Evolutionary conservation across 305 asterid species (phyloP).

Genomic region (Plantago coronopus): DNA sequence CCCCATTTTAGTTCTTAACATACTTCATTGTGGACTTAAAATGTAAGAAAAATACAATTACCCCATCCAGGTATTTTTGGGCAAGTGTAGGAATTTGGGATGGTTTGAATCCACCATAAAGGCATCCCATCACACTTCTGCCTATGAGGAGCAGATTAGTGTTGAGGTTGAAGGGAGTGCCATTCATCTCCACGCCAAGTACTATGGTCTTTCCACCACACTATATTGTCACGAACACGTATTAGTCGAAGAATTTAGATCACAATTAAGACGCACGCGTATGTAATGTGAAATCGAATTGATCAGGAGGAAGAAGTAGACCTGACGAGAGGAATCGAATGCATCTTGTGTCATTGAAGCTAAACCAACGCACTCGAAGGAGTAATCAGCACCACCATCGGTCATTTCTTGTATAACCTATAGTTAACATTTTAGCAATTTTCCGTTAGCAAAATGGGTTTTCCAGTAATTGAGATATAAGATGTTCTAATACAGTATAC

Average conservation of each 20-base stretch:
- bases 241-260: too few species aligned
- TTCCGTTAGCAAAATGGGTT: too few species aligned
- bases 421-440: neutral
- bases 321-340: conserved; percentile 47
- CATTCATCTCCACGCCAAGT: conserved; percentile 45
- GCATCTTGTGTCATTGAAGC: conserved; percentile 47
- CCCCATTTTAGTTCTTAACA: too few species aligned
- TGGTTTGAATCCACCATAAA: conserved; percentile 51
- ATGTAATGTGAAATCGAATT: too few species aligned
- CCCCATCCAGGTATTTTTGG: conserved; percentile 39
- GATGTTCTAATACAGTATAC: neutral
- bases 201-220: conserved; percentile 42
- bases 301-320: too few species aligned
- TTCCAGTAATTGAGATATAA: neutral
- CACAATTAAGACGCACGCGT: too few species aligned
- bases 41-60: too few species aligned
- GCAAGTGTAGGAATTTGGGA: conserved; percentile 42
- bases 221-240: too few species aligned
- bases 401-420: conserved; percentile 50
- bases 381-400: conserved; percentile 53
- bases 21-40: too few species aligned
- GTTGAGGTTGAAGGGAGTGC: conserved; percentile 27
- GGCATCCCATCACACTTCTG: conserved; percentile 37
- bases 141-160: conserved; percentile 39
- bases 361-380: conserved; percentile 55